Evolutionary conservation across 257 asterid genomes (phyloP).

Genomic region (Scutellaria barbata): DNA sequence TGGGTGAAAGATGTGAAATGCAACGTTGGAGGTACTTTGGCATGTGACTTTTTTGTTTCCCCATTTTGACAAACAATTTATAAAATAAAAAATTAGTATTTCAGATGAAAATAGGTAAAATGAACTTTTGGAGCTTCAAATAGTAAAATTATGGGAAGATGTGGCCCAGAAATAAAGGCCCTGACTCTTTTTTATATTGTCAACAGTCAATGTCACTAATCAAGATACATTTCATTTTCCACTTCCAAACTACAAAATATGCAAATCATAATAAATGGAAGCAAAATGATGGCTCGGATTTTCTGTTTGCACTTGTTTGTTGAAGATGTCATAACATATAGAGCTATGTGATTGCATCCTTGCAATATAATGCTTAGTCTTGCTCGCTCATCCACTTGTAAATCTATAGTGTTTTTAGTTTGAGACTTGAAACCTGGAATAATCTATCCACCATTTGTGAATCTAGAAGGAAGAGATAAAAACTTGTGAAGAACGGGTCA

Average conservation of each 20-base stretch:
- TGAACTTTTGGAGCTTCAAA: neutral
- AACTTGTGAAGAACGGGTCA: slow-evolving; percentile 81
- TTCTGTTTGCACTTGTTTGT: slow-evolving; percentile 1
- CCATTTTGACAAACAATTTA: neutral
- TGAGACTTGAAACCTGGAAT: slow-evolving; percentile 21
- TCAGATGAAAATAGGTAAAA: neutral
- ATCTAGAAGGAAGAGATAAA: slow-evolving; percentile 87
- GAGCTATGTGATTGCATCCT: slow-evolving; percentile 9
- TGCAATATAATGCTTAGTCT: slow-evolving; percentile 23
- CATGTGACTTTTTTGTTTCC: neutral
- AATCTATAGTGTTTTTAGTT: slow-evolving; percentile 23
- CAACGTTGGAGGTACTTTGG: neutral
- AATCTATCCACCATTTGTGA: slow-evolving; percentile 35
- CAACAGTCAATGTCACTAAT: neutral
- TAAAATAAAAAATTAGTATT: too few relatives aligned
- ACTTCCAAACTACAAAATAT: too few relatives aligned
- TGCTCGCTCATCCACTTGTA: slow-evolving; percentile 16
- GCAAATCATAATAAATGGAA: neutral
- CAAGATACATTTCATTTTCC: neutral
- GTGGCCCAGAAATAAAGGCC: neutral
- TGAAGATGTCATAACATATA: neutral
- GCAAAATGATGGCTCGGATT: neutral
- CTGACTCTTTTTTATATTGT: neutral
- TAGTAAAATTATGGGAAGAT: neutral
- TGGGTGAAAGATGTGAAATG: neutral